Percentiles rank a stretch among this genome's conserved stretches.
Conservation (phyloP, 2,329 filamentous ascomycete species). For the Fusarium newnesense region DNA sequence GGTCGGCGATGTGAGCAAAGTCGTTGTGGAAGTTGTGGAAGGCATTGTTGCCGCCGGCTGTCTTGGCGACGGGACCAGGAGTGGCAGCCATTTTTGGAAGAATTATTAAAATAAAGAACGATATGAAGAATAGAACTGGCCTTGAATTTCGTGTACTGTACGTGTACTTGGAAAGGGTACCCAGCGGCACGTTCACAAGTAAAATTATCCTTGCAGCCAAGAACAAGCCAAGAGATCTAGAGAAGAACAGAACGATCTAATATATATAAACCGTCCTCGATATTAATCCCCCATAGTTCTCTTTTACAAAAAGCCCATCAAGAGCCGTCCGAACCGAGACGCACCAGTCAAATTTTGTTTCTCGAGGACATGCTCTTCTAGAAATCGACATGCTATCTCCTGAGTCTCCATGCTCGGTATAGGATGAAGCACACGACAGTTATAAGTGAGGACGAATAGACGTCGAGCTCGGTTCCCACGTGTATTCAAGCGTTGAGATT, state of each 20-base stretch:
- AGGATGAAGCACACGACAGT: slow-evolving; percentile 33
- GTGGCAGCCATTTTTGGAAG: slow-evolving; percentile 26
- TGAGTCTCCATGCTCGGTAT: slow-evolving; percentile 28
- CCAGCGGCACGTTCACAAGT: slow-evolving; percentile 4
- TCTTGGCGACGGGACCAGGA: slow-evolving; percentile 52
- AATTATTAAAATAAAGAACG: neutral
- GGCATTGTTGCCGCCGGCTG: slow-evolving; percentile 73
- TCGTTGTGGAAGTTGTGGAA: slow-evolving; percentile 84
- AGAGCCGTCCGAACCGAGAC: slow-evolving; percentile 34
- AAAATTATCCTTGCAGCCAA: slow-evolving; percentile 22
- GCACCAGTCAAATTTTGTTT: slow-evolving; percentile 9
- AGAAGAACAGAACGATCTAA: neutral
- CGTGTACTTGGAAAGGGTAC: neutral
- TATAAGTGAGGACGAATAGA: slow-evolving; percentile 34
- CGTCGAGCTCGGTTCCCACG: slow-evolving; percentile 25
- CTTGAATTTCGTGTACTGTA: slow-evolving; percentile 4
- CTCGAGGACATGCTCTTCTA: slow-evolving; percentile 8
- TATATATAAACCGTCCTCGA: slow-evolving; percentile 16
- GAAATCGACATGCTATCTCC: neutral
- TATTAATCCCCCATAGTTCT: neutral
- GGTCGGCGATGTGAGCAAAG: slow-evolving; percentile 71
- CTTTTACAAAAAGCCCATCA: neutral
- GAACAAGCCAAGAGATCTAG: slow-evolving; percentile 18
- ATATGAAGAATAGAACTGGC: neutral
- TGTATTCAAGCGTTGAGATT: slow-evolving; percentile 32